Base-by-base conservation (phyloP, 2,329 filamentous ascomycete genomes). In the Hortaea werneckii region DNA sequence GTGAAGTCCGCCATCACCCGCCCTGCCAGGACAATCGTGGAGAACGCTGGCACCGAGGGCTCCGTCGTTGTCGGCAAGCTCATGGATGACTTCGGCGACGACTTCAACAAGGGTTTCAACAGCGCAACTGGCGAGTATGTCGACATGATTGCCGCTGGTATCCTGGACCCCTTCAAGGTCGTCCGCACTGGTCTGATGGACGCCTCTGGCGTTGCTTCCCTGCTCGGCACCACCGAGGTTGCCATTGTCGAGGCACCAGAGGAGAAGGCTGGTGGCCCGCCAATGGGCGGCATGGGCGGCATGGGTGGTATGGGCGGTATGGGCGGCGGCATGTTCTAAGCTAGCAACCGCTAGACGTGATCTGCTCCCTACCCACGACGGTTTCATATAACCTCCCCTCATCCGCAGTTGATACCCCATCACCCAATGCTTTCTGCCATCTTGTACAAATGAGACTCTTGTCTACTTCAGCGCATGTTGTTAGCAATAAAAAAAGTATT, bases 31-130 rank as follows among this genome's bases (percentile, higher is more conserved):
- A 94, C 82, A 52, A 98, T 98, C 56, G 87, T 98, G 51, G 92
- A 98, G 80, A 98, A 98, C 69, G 90, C 92, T 54, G 92, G 92
- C 54, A 78, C 89, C 20, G 92, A 98, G 76, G 90, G 92, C 59
- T 90, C 87, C 46, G 92, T 98, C 47, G 81, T 98, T 51, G 87
- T 98, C 63, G 92, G 92, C 69, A 98, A 98, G 82, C 85, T 98
- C 59, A 92, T 85, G 63, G 90, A 96, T 61, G 92, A 98, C 74
- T 90, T 77, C 66, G 88, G 79, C 66, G 67, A 67, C 55, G 89
- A 98, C 71, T 98, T 98, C 81, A 94, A 95, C 85, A 92, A 85
- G 77, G 92, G 92, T 55, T 98, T 87, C 74, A 87, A 98, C 79
- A 92, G 85, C 73, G 74, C 87, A 67, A 95, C 89, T 77, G 88